Evolutionary conservation across 164 flowering plant genomes (phyloP), one percentile per base, ranked within the genome.

Genomic region (Stephania yunnanensis): DNA sequence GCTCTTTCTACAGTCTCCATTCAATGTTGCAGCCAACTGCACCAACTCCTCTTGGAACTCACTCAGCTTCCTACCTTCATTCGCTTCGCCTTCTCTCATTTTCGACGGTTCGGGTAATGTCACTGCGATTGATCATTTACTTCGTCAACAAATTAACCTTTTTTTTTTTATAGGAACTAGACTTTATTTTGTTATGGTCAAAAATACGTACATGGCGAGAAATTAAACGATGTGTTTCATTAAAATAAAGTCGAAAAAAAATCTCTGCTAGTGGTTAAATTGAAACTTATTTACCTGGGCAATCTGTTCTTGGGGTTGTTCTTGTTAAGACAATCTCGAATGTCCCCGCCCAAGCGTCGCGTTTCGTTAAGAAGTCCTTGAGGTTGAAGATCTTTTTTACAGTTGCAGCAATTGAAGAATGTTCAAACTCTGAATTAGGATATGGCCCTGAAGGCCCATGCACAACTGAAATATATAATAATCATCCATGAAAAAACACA

Each of bases 271-370:
- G 17, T 52, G 8, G 3, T 52, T 2, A 52, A 52, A 15, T 52
- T 52, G 42, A 36, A 36, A 36, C 42, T 36, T 36, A 36, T 22
- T 78, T 70, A 94, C 98, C 91, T 80, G 98, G 98, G 78, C 98
- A 93, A 58, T 92, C 94, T 4, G 85, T 82, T 86, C 98, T 86
- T 29, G 98, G 95, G 64, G 71, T 86, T 2, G 44, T 78, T 61
- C 92, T 78, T 20, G 77, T 90, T 10, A 90, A n/a, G 30, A 91
- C 82, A 10, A 69, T 66, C 5, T 92, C 98, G 64, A 92, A 89
- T 1, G 98, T 90, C 29, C 95, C 97, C 0, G 98, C 97, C 97
- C 98, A 94, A 3, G 83, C 95, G 66, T 94, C 98, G 1, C 98
- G 90, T 83, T 90, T 89, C 1, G 94, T 94, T 19, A 91, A 80